Evolutionary conservation across 345 rosid species (phyloP).

Genomic region (Euphorbia peplus): DNA sequence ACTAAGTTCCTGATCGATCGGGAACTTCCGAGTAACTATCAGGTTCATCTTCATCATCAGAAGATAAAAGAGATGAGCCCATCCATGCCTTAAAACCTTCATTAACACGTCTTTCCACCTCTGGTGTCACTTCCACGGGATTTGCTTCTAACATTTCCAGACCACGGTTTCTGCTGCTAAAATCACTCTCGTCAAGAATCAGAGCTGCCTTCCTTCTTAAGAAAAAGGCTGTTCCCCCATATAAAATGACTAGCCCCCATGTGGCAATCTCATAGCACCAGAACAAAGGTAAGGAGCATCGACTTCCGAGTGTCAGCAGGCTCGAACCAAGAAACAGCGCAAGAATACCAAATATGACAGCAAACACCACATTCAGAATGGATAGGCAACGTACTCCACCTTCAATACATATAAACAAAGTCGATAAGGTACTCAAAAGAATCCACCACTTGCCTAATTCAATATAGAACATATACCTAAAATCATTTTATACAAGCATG

Average conservation of each 20-base stretch:
- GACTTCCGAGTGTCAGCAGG: slow-evolving; percentile 86
- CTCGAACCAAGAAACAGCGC: slow-evolving; percentile 88
- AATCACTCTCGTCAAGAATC: slow-evolving; percentile 69
- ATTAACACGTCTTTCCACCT: slow-evolving; percentile 69
- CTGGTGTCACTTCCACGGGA: slow-evolving; percentile 68
- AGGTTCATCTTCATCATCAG: slow-evolving; percentile 86
- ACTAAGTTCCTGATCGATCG: slow-evolving; percentile 22
- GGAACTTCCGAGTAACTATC: slow-evolving; percentile 50
- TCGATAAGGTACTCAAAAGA: background rate
- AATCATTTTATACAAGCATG: background rate
- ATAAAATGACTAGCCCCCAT: slow-evolving; percentile 76
- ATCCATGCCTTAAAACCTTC: slow-evolving; percentile 92
- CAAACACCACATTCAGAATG: slow-evolving; percentile 65
- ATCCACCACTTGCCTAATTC: too few species aligned
- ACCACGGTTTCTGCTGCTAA: slow-evolving; percentile 54
- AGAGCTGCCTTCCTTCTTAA: slow-evolving; percentile 72
- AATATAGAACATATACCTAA: too few species aligned
- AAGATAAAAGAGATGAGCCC: slow-evolving; percentile 84
- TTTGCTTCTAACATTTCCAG: slow-evolving; percentile 85
- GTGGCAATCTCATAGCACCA: slow-evolving; percentile 93
- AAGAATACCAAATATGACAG: slow-evolving; percentile 69
- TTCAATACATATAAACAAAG: slow-evolving; percentile 16
- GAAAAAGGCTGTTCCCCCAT: slow-evolving; percentile 67
- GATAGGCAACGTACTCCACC: slow-evolving; percentile 93
- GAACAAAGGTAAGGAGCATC: slow-evolving; percentile 79